These are phyloP conservation scores for Talaromyces albobiverticillius DNA, from an alignment of 2,329 filamentous ascomycete genomes.

Conservation along the genomic window DNA sequence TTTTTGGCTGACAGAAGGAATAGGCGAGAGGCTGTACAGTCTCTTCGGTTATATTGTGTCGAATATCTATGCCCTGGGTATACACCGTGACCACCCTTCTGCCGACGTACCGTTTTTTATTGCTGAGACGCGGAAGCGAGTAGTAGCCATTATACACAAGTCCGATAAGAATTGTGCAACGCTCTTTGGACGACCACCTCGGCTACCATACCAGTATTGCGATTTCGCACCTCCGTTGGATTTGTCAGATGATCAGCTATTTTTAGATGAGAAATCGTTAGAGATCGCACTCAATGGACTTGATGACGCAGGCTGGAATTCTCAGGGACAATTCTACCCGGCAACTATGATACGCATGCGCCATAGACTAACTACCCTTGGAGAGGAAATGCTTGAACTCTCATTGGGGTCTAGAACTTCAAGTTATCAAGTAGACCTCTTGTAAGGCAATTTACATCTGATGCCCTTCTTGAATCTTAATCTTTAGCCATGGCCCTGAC, in stretches of 20 bases:
- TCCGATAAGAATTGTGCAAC: constrained; percentile 27
- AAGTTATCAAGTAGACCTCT: constrained; percentile 8
- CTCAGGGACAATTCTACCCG: constrained; percentile 17
- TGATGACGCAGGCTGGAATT: constrained; percentile 21
- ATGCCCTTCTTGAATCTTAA: too few relatives aligned
- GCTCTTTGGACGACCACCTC: constrained; percentile 26
- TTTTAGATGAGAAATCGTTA: constrained; percentile 14
- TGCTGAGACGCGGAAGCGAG: constrained; percentile 24
- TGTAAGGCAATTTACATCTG: constrained; percentile 2
- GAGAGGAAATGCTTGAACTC: constrained; percentile 22
- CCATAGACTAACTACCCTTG: constrained; percentile 18
- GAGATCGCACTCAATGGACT: constrained; percentile 15
- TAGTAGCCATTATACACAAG: constrained; percentile 24
- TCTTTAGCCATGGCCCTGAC: not conserved
- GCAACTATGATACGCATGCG: constrained; percentile 22
- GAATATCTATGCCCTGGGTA: constrained; percentile 15
- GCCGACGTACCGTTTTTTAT: constrained; percentile 24
- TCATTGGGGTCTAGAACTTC: constrained; percentile 16
- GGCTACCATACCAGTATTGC: constrained; percentile 26
- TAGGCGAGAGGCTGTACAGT: constrained; percentile 16
- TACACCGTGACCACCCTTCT: constrained; percentile 8
- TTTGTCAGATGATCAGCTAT: constrained; percentile 24
- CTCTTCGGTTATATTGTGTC: constrained; percentile 19
- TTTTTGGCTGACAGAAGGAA: not conserved
- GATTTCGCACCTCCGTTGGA: constrained; percentile 25